phyloP scores from a whole-genome alignment of 805 yeast genomes.

The Sugiyamaella lignohabitans region DNA sequence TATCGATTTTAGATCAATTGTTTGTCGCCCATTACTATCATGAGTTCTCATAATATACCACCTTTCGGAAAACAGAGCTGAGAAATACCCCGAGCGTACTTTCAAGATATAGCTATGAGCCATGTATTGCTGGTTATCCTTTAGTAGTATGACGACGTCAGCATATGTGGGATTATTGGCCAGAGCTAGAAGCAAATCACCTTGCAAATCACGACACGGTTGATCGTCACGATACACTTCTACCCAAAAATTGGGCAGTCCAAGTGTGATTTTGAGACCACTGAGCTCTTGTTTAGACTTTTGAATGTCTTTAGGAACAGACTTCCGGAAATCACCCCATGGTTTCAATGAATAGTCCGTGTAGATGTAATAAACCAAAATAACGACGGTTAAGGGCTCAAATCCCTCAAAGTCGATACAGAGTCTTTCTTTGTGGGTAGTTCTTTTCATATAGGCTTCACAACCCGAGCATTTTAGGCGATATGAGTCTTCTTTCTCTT shows the following conservation, averaged over 20 bases:
- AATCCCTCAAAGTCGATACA: constrained; percentile 16
- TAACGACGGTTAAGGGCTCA: constrained; percentile 18
- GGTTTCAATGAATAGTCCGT: constrained; percentile 24
- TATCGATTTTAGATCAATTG: constrained; percentile 40
- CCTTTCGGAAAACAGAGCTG: constrained; percentile 45
- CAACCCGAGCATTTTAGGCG: neutral
- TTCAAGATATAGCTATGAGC: constrained; percentile 46
- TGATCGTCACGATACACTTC: constrained; percentile 12
- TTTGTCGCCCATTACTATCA: constrained; percentile 8
- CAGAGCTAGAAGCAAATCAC: constrained; percentile 6
- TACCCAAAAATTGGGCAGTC: constrained; percentile 17
- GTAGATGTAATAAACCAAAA: constrained; percentile 26
- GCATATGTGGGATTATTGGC: neutral
- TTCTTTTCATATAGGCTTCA: neutral
- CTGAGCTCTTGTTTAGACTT: constrained; percentile 12
- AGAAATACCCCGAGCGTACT: constrained; percentile 56
- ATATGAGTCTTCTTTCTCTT: neutral
- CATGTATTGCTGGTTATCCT: constrained; percentile 38
- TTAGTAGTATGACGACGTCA: constrained; percentile 44
- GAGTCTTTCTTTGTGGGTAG: neutral
- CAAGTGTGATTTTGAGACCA: constrained; percentile 19
- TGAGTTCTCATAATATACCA: constrained; percentile 39
- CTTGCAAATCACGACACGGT: constrained; percentile 7
- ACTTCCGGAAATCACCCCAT: constrained; percentile 14
- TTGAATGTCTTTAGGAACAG: constrained; percentile 19